A percentile compares a stretch with the other conserved stretches of the same genome.
Conservation (phyloP, 1,284 basidiomycete genomes). For the Puccinia horiana region DNA sequence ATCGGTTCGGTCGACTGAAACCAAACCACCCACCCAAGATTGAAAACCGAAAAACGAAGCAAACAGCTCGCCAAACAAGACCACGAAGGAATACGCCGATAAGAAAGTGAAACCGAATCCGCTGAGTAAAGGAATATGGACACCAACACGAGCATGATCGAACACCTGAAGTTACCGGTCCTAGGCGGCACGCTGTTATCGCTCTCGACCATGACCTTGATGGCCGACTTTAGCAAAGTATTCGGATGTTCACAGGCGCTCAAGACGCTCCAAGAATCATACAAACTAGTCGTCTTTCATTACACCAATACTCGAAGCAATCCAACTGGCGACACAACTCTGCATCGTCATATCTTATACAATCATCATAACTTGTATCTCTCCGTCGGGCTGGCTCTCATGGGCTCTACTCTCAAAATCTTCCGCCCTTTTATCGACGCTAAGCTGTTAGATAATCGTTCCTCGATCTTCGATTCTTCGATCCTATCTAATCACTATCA, state of each 20-base stretch:
- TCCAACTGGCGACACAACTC: neutral
- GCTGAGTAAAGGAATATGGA: no score
- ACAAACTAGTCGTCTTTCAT: neutral
- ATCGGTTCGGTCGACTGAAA: no score
- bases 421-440: constrained; percentile 1
- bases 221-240: constrained; percentile 22
- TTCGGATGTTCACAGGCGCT: constrained; percentile 21
- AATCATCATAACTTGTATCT: constrained; percentile 9
- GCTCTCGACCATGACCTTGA: constrained; percentile 6
- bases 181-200: constrained; percentile 1
- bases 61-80: no score
- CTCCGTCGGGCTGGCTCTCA: neutral
- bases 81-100: no score
- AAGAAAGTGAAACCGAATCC: no score
- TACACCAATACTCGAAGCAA: neutral
- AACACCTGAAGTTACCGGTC: constrained; percentile 4
- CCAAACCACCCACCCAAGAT: no score
- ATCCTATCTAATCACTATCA: neutral
- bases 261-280: neutral
- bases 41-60: no score
- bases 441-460: neutral
- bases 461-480: constrained; percentile 20
- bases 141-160: no score
- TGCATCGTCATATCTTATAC: neutral
- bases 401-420: constrained; percentile 15